These are phyloP conservation scores for Begonia loranthoides DNA, from an alignment of 306 rosid species.

Conservation along the genomic window DNA sequence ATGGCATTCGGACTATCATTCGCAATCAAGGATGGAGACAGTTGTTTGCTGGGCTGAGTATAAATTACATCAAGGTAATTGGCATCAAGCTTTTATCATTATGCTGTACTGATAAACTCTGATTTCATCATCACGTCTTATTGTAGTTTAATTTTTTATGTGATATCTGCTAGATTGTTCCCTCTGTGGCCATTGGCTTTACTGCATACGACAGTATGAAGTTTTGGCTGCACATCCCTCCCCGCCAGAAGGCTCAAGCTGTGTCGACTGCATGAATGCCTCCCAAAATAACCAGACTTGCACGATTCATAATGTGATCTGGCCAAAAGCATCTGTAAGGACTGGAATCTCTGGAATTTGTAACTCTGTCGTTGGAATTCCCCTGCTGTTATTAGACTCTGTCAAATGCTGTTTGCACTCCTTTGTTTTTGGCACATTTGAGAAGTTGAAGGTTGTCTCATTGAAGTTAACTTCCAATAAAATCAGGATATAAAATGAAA, in stretches of 20 bases:
- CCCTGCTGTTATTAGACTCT: no score
- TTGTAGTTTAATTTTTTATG: not conserved
- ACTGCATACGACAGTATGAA: slow-evolving; percentile 71
- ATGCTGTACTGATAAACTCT: not conserved
- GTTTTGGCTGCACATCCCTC: slow-evolving; percentile 61
- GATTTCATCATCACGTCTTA: not conserved
- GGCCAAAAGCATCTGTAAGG: no score
- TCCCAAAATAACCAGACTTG: no score
- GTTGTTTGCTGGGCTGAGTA: slow-evolving; percentile 88
- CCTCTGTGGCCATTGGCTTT: slow-evolving; percentile 88
- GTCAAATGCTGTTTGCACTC: no score
- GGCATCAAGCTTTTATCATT: no score
- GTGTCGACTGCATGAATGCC: slow-evolving; percentile 20
- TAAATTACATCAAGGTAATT: slow-evolving; percentile 85
- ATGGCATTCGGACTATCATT: slow-evolving; percentile 47
- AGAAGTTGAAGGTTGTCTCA: no score
- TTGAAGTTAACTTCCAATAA: no score
- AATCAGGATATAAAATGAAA: no score
- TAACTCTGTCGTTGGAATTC: no score
- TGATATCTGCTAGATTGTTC: slow-evolving; percentile 54
- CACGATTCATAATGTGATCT: slow-evolving; percentile 10
- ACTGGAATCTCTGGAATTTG: no score
- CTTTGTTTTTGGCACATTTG: no score
- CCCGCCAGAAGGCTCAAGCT: slow-evolving; percentile 51
- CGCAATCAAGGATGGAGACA: slow-evolving; percentile 81